A percentile compares a stretch with the other conserved stretches of the same genome.
phyloP scores from a whole-genome alignment of 2,329 filamentous ascomycete genomes.

The Cordyceps farinosa region DNA sequence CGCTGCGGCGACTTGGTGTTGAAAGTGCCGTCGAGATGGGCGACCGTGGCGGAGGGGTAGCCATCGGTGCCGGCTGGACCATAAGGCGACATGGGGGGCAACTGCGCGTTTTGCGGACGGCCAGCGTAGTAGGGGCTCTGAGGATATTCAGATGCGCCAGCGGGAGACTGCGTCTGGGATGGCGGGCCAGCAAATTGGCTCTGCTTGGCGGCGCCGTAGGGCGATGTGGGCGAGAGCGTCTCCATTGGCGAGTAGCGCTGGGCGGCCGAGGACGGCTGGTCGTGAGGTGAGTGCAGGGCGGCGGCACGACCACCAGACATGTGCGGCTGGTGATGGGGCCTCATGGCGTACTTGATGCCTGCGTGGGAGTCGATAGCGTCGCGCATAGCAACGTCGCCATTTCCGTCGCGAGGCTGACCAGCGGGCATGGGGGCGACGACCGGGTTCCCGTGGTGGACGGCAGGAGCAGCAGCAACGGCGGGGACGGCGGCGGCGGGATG shows the following conservation, averaged over 20 bases:
- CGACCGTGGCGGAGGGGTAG: slow-evolving; percentile 69
- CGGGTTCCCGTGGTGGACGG: slow-evolving; percentile 35
- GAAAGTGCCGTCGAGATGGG: slow-evolving; percentile 66
- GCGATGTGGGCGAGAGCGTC: slow-evolving; percentile 72
- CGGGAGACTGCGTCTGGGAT: slow-evolving; percentile 72
- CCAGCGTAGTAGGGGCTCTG: slow-evolving; percentile 56
- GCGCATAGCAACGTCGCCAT: slow-evolving; percentile 80
- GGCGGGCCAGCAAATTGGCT: slow-evolving; percentile 51
- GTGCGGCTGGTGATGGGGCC: slow-evolving; percentile 74
- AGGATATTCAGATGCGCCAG: slow-evolving; percentile 58
- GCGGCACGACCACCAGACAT: slow-evolving; percentile 43
- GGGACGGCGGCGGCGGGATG: slow-evolving; percentile 39
- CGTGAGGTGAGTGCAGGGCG: slow-evolving; percentile 63
- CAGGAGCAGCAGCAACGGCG: slow-evolving; percentile 36
- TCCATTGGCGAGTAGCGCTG: slow-evolving; percentile 98
- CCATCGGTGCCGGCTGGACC: slow-evolving; percentile 60
- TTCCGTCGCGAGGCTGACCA: slow-evolving; percentile 61
- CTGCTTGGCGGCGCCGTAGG: slow-evolving; percentile 66
- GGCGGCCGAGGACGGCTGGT: slow-evolving; percentile 76
- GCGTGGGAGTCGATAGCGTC: slow-evolving; percentile 79
- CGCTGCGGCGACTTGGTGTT: slow-evolving; percentile 58
- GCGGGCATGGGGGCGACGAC: slow-evolving; percentile 51
- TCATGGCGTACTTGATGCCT: slow-evolving; percentile 79
- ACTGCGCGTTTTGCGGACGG: slow-evolving; percentile 55
- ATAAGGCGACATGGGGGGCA: slow-evolving; percentile 71